phyloP scores from a whole-genome alignment of 148 eudicot species.

The Heliosperma pusillum region DNA sequence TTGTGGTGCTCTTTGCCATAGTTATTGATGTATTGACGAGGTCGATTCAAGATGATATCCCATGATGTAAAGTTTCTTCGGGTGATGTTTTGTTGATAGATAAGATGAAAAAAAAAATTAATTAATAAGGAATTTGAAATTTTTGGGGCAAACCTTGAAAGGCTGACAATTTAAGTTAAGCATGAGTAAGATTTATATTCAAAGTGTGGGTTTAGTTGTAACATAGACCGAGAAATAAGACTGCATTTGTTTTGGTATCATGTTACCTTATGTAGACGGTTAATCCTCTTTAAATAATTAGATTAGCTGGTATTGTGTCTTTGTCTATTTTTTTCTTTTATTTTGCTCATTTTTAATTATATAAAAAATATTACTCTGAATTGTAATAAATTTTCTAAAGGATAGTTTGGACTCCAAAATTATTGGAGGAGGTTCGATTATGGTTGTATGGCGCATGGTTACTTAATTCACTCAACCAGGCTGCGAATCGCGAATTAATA shows the following conservation, averaged over 20 bases:
- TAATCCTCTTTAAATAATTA: too few species aligned
- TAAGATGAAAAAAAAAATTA: not conserved
- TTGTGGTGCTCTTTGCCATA: not conserved
- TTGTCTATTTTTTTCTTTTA: too few species aligned
- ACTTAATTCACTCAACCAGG: too few species aligned
- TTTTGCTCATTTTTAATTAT: not conserved
- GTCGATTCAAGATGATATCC: not conserved
- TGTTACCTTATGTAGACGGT: too few species aligned
- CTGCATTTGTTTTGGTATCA: too few species aligned
- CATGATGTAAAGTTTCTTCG: not conserved
- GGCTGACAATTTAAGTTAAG: not conserved
- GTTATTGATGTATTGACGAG: not conserved
- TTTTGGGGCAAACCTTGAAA: not conserved
- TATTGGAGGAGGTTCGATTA: not conserved
- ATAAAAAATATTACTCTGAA: not conserved
- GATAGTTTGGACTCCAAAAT: not conserved
- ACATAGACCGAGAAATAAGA: not conserved
- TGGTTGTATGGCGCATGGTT: too few species aligned
- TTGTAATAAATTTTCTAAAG: not conserved
- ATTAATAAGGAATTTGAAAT: not conserved
- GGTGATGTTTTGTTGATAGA: not conserved
- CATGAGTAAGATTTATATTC: not conserved
- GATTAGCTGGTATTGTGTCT: not conserved
- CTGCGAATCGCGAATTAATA: too few species aligned
- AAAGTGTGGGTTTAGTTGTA: not conserved